Base-by-base conservation (phyloP, 225 moss, liverwort and hornwort species). In the Sphagnum contortum region DNA sequence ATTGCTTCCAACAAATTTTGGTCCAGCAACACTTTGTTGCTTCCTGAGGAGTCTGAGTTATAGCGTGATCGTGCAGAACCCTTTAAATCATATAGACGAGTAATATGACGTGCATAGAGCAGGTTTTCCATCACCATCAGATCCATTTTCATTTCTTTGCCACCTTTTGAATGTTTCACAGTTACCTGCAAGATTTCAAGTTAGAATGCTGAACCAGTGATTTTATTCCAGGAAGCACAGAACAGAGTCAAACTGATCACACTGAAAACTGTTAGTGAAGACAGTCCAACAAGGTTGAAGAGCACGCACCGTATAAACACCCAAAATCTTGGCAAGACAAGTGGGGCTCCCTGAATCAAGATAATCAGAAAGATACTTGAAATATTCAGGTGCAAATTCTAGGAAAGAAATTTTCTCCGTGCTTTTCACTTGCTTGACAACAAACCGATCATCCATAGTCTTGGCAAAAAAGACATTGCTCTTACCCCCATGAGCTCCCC, bases 401-500 rank as follows among this genome's bases (percentile, higher is more conserved):
- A 91, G 75, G 57, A 95, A 95, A n/a, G 92, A 92, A 5, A 77
- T 79, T 62, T 89, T 77, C 76, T 95, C 95, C 47, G 95, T 88
- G 71, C 83, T 86, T 11, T 89, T 95, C 57, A 95, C 95, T 89
- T 95, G 91, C 56, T 95, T 95, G 50, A 95, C 95, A 44, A 95
- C 84, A 75, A 95, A 92, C 53, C 95, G 86, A 71, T 95, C 95
- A 81, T 95, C 95, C 68, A 84, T 80, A 9, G 95, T 95, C 70
- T 92, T 95, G 3, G 95, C 95, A 66, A 95, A 95, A 71, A 90
- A 92, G 44, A 92, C 95, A 63, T 95, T 95, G 79, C 95, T 95
- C 72, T 95, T 95, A 11, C 95, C 95, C 67, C 95, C 95, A 73
- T 89, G 91, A 66, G 95, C 95, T 71, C 81, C 92, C 95, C 95